These are phyloP conservation scores for Trichoderma breve DNA, from an alignment of 2,329 filamentous ascomycete species.

Conservation along the genomic window DNA sequence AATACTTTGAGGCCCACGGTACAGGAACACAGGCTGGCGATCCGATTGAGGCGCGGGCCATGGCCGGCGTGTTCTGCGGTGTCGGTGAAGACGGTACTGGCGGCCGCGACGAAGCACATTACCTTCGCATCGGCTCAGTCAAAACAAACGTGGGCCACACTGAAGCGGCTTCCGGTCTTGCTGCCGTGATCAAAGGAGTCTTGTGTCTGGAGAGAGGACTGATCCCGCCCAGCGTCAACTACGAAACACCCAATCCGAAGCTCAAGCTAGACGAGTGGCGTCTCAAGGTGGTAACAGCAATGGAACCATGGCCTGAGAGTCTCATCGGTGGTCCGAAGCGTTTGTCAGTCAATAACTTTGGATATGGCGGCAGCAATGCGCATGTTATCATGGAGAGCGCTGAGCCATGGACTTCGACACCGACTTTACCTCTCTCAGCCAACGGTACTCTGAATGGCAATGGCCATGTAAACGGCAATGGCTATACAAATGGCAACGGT, in stretches of 20 bases:
- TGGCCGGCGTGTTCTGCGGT: not conserved
- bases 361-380: constrained; percentile 24
- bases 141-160: constrained; percentile 32
- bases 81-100: not conserved
- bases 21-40: constrained; percentile 41
- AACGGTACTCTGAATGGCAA: not conserved
- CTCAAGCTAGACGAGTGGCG: constrained; percentile 18
- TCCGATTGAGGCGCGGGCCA: constrained; percentile 10
- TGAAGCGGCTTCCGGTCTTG: constrained; percentile 29
- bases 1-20: constrained; percentile 18
- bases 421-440: not conserved
- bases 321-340: constrained; percentile 11
- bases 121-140: constrained; percentile 26
- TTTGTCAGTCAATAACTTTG: constrained; percentile 38
- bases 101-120: constrained; percentile 18
- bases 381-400: constrained; percentile 18
- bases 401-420: not conserved
- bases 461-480: not conserved
- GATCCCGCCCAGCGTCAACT: constrained; percentile 4
- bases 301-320: constrained; percentile 22
- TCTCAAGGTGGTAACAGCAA: constrained; percentile 25
- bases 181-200: constrained; percentile 17
- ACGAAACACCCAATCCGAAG: not conserved
- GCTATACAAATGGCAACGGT: not conserved
- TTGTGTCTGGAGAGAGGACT: not conserved